Evolutionary conservation across 345 rosid species (phyloP).

Genomic region (Eucalyptus albens): DNA sequence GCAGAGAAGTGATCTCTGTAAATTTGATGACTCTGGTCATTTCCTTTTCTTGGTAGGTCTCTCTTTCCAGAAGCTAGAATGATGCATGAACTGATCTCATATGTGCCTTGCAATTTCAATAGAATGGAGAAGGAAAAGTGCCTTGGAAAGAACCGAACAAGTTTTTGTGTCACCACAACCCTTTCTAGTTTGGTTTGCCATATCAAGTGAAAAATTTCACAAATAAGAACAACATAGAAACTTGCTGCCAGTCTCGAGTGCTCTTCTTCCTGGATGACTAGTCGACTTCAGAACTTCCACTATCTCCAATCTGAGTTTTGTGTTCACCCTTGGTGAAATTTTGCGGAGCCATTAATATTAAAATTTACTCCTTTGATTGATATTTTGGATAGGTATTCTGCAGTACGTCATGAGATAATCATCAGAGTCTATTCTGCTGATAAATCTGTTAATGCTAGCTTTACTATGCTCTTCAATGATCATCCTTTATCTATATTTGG

Average conservation of each 20-base stretch:
- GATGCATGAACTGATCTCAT: neutral
- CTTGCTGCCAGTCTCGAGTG: neutral
- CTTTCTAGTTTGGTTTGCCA: neutral
- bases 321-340: neutral
- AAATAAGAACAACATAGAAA: neutral
- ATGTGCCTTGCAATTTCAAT: neutral
- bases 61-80: neutral
- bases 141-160: neutral
- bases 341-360: neutral
- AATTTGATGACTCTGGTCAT: constrained; percentile 53
- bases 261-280: neutral
- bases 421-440: too few species aligned
- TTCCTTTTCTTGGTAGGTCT: constrained; percentile 61
- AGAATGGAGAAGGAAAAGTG: neutral
- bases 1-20: constrained; percentile 40
- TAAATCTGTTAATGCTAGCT: neutral
- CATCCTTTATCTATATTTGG: neutral
- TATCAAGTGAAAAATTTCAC: neutral
- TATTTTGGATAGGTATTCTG: neutral
- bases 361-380: neutral
- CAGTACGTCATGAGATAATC: neutral
- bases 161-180: neutral
- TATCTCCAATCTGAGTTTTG: neutral
- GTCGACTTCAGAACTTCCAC: neutral
- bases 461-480: neutral